Percentiles rank a stretch among this genome's conserved stretches.
phyloP scores from a whole-genome alignment of 73 alveolate species.

The Paraurostyla sp. region DNA sequence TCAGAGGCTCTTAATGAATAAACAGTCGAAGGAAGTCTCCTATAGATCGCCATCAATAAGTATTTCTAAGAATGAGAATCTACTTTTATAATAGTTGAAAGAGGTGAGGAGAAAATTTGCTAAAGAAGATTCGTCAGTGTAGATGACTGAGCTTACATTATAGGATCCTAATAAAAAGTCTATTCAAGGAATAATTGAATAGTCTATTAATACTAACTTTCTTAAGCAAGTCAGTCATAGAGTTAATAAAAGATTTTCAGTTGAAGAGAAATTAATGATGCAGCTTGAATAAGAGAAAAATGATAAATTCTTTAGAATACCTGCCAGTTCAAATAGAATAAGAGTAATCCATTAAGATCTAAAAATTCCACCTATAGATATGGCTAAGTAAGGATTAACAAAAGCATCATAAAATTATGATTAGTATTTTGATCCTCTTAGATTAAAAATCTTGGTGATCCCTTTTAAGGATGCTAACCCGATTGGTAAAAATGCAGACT shows the following conservation, averaged over 20 bases:
- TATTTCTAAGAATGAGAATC: not conserved
- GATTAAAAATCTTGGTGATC: constrained; percentile 42
- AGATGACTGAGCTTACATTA: not conserved
- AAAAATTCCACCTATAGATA: constrained; percentile 12
- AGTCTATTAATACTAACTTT: not conserved
- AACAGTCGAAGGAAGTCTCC: not conserved
- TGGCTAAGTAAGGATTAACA: constrained; percentile 19
- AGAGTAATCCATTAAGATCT: not conserved
- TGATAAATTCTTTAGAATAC: constrained; percentile 30
- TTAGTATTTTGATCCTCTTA: constrained; percentile 58
- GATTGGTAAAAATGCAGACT: constrained; percentile 73
- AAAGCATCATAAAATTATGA: not conserved
- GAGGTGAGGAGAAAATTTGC: constrained; percentile 7
- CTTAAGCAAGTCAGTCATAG: not conserved
- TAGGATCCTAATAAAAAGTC: not conserved
- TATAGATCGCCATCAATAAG: not conserved
- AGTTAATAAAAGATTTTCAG: constrained; percentile 18
- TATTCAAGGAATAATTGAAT: not conserved
- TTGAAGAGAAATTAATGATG: constrained; percentile 24
- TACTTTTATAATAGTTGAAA: not conserved
- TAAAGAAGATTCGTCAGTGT: not conserved
- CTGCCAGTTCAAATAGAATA: not conserved
- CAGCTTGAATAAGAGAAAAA: constrained; percentile 1
- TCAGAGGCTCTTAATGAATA: not conserved
- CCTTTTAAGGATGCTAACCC: constrained; percentile 44